These are phyloP conservation scores for Withania somnifera DNA, from an alignment of 305 asterid genomes.

Conservation along the genomic window DNA sequence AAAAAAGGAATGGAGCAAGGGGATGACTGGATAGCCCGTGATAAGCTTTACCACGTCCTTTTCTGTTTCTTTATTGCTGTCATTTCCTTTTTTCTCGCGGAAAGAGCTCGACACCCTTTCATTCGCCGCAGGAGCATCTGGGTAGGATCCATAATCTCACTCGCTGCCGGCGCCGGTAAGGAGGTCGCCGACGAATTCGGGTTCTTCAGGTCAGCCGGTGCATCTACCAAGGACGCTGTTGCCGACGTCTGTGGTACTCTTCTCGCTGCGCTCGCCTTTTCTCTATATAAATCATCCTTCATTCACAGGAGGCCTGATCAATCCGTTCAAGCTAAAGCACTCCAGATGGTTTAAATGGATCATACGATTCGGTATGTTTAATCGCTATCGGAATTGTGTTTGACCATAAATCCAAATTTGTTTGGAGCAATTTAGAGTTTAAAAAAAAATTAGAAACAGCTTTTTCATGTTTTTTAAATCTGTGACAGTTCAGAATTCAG, in stretches of 20 bases:
- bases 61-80: slow-evolving; percentile 61
- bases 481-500: too few species aligned
- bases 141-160: too few species aligned
- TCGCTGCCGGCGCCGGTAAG: slow-evolving; percentile 80
- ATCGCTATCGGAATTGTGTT: neutral
- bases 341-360: slow-evolving; percentile 37
- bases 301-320: slow-evolving; percentile 18
- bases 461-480: too few species aligned
- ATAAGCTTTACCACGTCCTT: slow-evolving; percentile 59
- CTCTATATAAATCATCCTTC: slow-evolving; percentile 12
- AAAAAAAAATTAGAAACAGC: too few species aligned
- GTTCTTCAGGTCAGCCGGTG: slow-evolving; percentile 70
- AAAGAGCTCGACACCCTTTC: slow-evolving; percentile 36
- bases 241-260: slow-evolving; percentile 57
- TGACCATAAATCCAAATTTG: too few species aligned
- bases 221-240: slow-evolving; percentile 62
- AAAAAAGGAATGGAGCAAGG: slow-evolving; percentile 43
- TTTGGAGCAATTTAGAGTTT: too few species aligned
- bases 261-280: slow-evolving; percentile 37
- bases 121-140: slow-evolving; percentile 55
- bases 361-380: neutral
- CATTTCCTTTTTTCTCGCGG: slow-evolving; percentile 32
- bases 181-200: slow-evolving; percentile 85
- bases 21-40: slow-evolving; percentile 74
- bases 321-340: slow-evolving; percentile 11